phyloP scores from a whole-genome alignment of 2,329 filamentous ascomycete species.

The Fusarium newnesense region DNA sequence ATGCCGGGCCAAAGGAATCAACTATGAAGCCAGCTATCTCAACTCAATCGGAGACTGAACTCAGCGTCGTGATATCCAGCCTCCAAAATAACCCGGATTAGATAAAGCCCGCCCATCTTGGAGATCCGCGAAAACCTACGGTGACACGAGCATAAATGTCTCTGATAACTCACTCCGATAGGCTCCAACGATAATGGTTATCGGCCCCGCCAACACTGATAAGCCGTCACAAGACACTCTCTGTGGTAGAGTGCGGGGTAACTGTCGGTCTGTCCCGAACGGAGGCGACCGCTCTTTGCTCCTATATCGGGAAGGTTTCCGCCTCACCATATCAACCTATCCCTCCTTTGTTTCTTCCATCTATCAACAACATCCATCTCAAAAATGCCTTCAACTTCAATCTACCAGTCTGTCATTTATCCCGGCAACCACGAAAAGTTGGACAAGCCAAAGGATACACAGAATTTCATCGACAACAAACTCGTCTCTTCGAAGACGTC shows the following conservation, averaged over 20 bases:
- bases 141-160: background rate
- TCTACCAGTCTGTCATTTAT: slow-evolving; percentile 34
- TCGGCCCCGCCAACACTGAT: slow-evolving; percentile 15
- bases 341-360: background rate
- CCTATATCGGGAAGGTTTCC: slow-evolving; percentile 27
- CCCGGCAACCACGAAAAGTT: slow-evolving; percentile 41
- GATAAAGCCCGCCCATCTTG: accelerated
- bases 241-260: slow-evolving; percentile 25
- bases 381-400: slow-evolving; percentile 30
- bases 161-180: background rate
- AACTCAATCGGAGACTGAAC: accelerated
- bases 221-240: slow-evolving; percentile 22
- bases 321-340: background rate
- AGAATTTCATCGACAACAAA: slow-evolving; percentile 79
- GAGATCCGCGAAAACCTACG: background rate
- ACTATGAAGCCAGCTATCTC: background rate
- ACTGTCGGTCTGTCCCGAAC: slow-evolving; percentile 27
- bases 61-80: accelerated
- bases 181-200: background rate
- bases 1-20: background rate
- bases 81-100: background rate
- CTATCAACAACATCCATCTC: background rate
- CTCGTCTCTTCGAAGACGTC: slow-evolving; percentile 71
- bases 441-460: slow-evolving; percentile 62
- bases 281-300: slow-evolving; percentile 26